A percentile compares a stretch with the other conserved stretches of the same genome.
Evolutionary conservation across 225 moss, liverwort and hornwort genomes (phyloP).

Genomic region (Polytrichum formosum): DNA sequence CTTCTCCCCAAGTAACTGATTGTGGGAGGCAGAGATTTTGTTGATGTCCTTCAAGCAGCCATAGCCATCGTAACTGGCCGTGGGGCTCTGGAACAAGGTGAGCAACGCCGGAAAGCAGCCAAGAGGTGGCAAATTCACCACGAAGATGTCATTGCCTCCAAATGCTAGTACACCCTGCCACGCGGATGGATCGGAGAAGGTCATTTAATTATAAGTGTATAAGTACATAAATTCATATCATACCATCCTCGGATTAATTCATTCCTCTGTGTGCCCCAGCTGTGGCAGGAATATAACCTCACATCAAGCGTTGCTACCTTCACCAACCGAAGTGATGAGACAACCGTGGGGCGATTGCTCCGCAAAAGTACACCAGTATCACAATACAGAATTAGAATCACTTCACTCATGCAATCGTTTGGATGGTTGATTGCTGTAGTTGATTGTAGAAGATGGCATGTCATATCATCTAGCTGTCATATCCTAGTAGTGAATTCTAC

Average conservation of each 20-base stretch:
- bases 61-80: slow-evolving; percentile 24
- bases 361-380: no score
- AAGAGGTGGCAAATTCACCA: slow-evolving; percentile 46
- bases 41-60: slow-evolving; percentile 47
- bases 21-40: slow-evolving; percentile 34
- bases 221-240: background rate
- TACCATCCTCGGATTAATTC: background rate
- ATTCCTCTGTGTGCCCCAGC: background rate
- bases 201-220: no score
- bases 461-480: no score
- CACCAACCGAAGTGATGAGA: no score
- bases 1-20: slow-evolving; percentile 24
- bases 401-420: no score
- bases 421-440: no score
- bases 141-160: slow-evolving; percentile 37
- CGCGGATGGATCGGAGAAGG: background rate
- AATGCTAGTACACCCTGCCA: slow-evolving; percentile 27
- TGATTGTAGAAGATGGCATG: no score
- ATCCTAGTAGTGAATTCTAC: no score
- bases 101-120: slow-evolving; percentile 58
- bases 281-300: no score
- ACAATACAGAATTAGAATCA: no score
- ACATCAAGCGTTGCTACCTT: no score
- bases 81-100: slow-evolving; percentile 28
- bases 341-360: no score